Percentiles rank a stretch among this genome's conserved stretches.
Conservation (phyloP, 1,284 basidiomycete species). For the Tylopilus sp. region DNA sequence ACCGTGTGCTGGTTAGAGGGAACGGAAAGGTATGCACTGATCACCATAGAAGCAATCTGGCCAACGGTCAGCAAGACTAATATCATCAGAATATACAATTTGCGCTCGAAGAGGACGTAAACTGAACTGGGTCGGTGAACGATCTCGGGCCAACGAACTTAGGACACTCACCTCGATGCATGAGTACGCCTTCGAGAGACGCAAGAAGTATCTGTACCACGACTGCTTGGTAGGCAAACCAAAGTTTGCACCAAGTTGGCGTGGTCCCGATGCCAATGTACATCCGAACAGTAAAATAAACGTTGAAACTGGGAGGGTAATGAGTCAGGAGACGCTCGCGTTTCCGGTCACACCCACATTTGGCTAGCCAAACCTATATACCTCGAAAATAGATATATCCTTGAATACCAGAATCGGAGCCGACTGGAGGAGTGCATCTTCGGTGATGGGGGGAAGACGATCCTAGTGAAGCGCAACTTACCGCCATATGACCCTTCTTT, state of each 20-base stretch:
- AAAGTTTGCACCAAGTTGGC: conserved; percentile 11
- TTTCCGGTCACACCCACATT: conserved; percentile 18
- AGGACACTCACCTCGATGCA: conserved; percentile 15
- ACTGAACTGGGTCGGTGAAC: conserved; percentile 9
- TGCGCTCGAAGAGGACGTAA: conserved; percentile 14
- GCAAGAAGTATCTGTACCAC: conserved; percentile 17
- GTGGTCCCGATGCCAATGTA: conserved; percentile 9
- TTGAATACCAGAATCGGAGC: conserved; percentile 11
- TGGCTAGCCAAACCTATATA: conserved; percentile 20
- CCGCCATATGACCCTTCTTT: conserved; percentile 21
- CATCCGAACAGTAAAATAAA: conserved; percentile 22
- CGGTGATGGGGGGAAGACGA: no score
- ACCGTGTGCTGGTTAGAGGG: conserved; percentile 12
- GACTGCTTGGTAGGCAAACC: conserved; percentile 21
- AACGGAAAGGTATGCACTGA: conserved; percentile 15
- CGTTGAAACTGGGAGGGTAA: conserved; percentile 13
- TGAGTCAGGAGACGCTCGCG: no score
- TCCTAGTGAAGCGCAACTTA: no score
- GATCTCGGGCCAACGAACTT: background rate
- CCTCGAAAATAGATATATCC: conserved; percentile 13
- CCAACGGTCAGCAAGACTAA: conserved; percentile 6
- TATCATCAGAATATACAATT: conserved; percentile 2
- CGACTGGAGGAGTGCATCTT: conserved; percentile 7
- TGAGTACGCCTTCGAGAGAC: conserved; percentile 13
- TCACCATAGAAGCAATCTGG: conserved; percentile 20